Evolutionary conservation across 2,329 filamentous ascomycete species (phyloP).

Genomic region (Coniosporium tulheliwenetii): DNA sequence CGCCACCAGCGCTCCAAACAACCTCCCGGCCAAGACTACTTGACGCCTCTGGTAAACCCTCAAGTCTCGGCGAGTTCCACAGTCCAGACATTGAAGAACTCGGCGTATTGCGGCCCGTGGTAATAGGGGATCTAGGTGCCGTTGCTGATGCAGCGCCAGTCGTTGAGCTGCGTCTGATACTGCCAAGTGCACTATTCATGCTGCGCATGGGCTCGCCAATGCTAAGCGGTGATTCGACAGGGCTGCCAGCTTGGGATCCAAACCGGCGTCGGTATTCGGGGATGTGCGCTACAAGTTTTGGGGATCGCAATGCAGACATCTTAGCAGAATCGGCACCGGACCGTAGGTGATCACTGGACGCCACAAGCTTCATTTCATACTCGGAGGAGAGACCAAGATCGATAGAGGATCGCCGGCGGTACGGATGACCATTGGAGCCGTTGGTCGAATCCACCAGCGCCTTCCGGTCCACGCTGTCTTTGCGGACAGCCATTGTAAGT

Average conservation of each 20-base stretch:
- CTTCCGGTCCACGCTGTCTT: conserved; percentile 12
- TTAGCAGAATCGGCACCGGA: conserved; percentile 28
- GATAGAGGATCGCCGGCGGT: conserved; percentile 22
- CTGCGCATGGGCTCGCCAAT: conserved; percentile 13
- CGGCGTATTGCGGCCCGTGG: conserved; percentile 6
- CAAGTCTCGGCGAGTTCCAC: conserved; percentile 16
- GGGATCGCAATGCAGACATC: conserved; percentile 14
- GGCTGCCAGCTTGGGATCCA: conserved; percentile 8
- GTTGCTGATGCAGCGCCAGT: conserved; percentile 12
- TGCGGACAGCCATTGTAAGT: conserved; percentile 70
- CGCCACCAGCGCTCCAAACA: too few relatives aligned
- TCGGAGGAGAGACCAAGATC: conserved; percentile 34
- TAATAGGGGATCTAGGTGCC: conserved; percentile 7
- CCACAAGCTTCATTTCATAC: conserved; percentile 62
- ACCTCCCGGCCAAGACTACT: too few relatives aligned
- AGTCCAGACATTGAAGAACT: conserved; percentile 10
- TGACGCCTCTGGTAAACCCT: conserved; percentile 16
- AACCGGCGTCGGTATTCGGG: conserved; percentile 12
- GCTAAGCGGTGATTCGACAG: conserved; percentile 14
- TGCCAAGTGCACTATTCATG: conserved; percentile 22
- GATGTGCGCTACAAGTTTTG: conserved; percentile 12
- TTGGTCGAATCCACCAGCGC: conserved; percentile 12
- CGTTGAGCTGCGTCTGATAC: conserved; percentile 20
- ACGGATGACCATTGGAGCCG: conserved; percentile 8
- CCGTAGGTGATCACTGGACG: conserved; percentile 58